Evolutionary conservation across 164 flowering plant genomes (phyloP).

Genomic region (Vitis cinerea): DNA sequence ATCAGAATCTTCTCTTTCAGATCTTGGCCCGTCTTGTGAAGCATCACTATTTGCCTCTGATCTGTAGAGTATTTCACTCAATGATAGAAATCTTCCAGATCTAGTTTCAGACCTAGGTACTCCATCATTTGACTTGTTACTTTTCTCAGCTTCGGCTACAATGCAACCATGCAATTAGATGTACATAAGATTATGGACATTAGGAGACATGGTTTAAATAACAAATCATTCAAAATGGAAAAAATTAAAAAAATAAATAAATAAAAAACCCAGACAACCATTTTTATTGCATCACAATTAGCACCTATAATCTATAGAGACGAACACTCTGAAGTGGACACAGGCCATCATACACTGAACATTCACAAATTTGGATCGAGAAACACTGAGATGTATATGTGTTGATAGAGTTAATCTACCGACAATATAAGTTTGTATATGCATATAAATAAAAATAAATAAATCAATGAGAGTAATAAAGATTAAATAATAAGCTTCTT

Average conservation of each 20-base stretch:
- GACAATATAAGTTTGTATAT: no score
- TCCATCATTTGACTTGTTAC: slow-evolving; percentile 44
- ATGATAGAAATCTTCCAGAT: slow-evolving; percentile 52
- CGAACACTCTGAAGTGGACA: no score
- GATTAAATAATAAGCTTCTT: no score
- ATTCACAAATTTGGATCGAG: no score
- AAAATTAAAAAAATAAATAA: neutral
- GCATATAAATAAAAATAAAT: no score
- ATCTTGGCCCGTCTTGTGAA: slow-evolving; percentile 78
- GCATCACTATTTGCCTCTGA: slow-evolving; percentile 75
- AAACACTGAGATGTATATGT: no score
- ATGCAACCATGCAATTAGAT: slow-evolving; percentile 9
- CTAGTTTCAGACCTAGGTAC: slow-evolving; percentile 45
- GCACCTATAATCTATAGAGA: no score
- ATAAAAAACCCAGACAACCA: neutral
- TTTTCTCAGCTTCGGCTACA: slow-evolving; percentile 69
- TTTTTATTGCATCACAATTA: no score
- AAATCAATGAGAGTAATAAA: no score
- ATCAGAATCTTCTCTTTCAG: slow-evolving; percentile 94
- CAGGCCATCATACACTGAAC: no score
- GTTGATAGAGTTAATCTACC: no score
- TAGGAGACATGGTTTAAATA: neutral
- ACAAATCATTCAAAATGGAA: neutral
- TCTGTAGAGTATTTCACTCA: slow-evolving; percentile 69
- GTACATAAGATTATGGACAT: neutral